Evolutionary conservation across 164 flowering plant species (phyloP).

Genomic region (Magnolia officinalis): DNA sequence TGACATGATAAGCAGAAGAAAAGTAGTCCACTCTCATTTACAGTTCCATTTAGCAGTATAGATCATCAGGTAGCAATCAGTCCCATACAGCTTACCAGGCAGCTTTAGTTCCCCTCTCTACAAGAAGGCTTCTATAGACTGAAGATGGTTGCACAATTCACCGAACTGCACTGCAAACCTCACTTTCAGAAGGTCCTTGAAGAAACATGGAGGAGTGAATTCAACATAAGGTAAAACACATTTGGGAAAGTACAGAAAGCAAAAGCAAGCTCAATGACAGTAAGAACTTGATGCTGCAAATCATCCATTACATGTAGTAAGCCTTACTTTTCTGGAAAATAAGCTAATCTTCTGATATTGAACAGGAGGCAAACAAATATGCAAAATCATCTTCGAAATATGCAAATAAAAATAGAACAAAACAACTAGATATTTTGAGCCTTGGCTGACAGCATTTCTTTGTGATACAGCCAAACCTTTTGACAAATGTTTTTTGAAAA

Average conservation of each 20-base stretch:
- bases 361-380: not conserved
- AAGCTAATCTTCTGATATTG: not conserved
- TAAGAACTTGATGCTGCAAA: not conserved
- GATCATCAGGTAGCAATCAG: not conserved
- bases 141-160: not conserved
- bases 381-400: not conserved
- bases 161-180: too few species aligned
- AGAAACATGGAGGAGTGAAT: too few species aligned
- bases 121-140: not conserved
- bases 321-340: not conserved
- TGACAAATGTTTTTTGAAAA: not conserved
- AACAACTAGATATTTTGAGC: not conserved
- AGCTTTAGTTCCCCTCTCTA: not conserved
- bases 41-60: not conserved
- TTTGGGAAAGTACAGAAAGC: too few species aligned
- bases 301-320: not conserved
- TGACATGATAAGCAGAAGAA: conserved; percentile 28
- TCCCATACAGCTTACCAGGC: not conserved
- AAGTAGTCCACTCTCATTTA: not conserved
- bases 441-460: not conserved
- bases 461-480: too few species aligned
- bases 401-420: too few species aligned
- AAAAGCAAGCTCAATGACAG: not conserved
- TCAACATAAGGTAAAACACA: too few species aligned
- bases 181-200: too few species aligned